These are phyloP conservation scores for Candida easanensis DNA, from an alignment of 805 yeast genomes.

Conservation along the genomic window DNA sequence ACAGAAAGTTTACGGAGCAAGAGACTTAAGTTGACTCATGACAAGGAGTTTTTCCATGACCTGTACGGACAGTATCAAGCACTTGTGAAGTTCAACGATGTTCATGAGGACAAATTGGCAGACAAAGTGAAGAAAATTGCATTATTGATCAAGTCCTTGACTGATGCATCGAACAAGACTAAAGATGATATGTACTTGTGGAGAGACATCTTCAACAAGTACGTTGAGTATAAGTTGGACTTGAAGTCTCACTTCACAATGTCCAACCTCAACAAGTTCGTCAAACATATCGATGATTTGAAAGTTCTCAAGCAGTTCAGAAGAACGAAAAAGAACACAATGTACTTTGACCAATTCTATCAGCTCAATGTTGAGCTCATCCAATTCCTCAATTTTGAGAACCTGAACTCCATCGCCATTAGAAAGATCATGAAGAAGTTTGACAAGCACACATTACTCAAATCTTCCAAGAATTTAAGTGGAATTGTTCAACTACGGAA, in stretches of 20 bases:
- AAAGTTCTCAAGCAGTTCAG: constrained; percentile 35
- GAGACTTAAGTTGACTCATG: constrained; percentile 7
- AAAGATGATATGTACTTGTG: constrained; percentile 61
- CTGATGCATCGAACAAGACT: constrained; percentile 27
- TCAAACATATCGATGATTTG: constrained; percentile 37
- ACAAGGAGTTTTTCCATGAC: constrained; percentile 21
- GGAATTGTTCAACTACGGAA: constrained; percentile 31
- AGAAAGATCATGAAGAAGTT: constrained; percentile 71
- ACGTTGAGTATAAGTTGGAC: constrained; percentile 65
- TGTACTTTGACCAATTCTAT: constrained; percentile 49
- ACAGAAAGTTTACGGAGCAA: constrained; percentile 12
- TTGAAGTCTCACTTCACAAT: constrained; percentile 46
- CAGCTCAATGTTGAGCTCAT: constrained; percentile 52
- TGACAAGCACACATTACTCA: constrained; percentile 65
- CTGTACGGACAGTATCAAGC: constrained; percentile 15
- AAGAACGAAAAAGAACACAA: constrained; percentile 43
- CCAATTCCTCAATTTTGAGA: constrained; percentile 56
- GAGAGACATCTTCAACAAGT: constrained; percentile 65
- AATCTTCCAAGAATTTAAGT: constrained; percentile 46
- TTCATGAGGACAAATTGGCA: constrained; percentile 41
- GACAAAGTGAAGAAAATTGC: constrained; percentile 18
- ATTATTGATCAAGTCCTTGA: constrained; percentile 31
- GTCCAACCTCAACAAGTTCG: constrained; percentile 46
- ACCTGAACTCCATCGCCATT: constrained; percentile 61
- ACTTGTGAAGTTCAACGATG: constrained; percentile 39